Percentiles rank a stretch among this genome's conserved stretches.
These are phyloP conservation scores for Hericium erinaceus DNA, from an alignment of 768 basidiomycete species.

Conservation along the genomic window DNA sequence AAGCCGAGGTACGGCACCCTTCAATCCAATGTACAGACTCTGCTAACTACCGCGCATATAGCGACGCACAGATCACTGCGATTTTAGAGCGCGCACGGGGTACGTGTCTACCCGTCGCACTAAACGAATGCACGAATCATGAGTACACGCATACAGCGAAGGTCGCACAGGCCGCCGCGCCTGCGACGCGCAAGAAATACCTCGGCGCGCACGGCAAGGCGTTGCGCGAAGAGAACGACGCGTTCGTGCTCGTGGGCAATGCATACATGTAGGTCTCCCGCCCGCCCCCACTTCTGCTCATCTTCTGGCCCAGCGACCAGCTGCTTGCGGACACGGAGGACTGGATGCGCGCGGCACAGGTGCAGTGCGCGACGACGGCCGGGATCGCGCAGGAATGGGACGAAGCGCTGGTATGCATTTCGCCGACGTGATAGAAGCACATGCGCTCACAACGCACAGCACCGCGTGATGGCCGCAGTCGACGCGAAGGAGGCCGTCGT, in stretches of 20 bases:
- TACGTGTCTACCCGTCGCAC: not conserved
- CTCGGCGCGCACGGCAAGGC: not conserved
- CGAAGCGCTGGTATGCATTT: not conserved
- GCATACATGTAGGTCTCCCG: conserved; percentile 12
- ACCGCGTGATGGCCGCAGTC: not conserved
- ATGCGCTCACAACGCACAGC: not conserved
- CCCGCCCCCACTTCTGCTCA: not conserved
- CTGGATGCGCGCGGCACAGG: not conserved
- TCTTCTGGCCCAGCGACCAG: not conserved
- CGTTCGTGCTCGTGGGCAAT: conserved; percentile 6
- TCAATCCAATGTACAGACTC: too few relatives aligned
- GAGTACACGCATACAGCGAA: not conserved
- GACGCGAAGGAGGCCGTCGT: not conserved
- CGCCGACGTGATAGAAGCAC: not conserved
- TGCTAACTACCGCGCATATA: not conserved
- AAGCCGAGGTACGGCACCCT: not conserved
- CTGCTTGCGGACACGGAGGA: not conserved
- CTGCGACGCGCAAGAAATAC: conserved; percentile 3
- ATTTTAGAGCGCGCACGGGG: not conserved
- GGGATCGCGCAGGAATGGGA: not conserved
- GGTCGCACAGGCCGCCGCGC: not conserved
- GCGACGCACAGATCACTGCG: not conserved
- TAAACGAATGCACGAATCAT: not conserved
- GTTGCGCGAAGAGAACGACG: conserved; percentile 4
- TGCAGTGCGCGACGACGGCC: not conserved